Base-by-base conservation (phyloP, 345 rosid species). In the Reutealis trisperma region DNA sequence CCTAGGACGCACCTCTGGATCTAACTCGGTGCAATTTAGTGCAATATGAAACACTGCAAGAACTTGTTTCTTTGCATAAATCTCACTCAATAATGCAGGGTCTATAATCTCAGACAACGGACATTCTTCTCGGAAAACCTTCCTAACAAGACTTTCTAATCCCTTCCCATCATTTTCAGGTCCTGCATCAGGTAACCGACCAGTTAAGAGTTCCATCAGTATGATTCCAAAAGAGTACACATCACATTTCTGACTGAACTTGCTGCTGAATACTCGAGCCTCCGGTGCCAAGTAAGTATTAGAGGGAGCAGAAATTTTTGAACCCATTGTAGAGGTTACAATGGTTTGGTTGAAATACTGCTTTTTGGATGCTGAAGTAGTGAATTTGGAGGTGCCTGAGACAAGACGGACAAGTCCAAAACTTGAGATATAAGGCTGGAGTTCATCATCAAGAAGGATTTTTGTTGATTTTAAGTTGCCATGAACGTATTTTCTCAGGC, bases 1-100 rank as follows among this genome's bases (percentile, higher is more conserved):
- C 88, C 87, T 81, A 0, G 99, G 99, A 32, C 99, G 98, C 77
- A 91, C 13, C 83, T 96, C 98, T 0, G 98, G 98, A 75, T 93
- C 94, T 51, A 84, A 80, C 52, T 96, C 99, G 0, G 99, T 89
- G 86, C 99, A 96, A 72, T 89, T 96, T 34, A 96, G 88, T 3
- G 99, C 95, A 30, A 93, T 83, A 76, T 96, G 94, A 77, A 96
- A 88, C 13, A 89, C 87, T 7, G 91, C 81, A 44, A 86, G 22
- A 2, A 93, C 92, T 73, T 96, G 97, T 51, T 89, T 92, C 86
- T 88, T 93, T 0, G 87, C 90, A 21, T 86, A 76, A 70, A 90
- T 91, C 83, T 90, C 91, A 16, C 78, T 85, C 58, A 87, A 58
- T 30, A 96, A 85, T 70, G 79, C 84, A 2, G 89, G 85, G 84